Conservation (phyloP, 495 filamentous ascomycete genomes). For the Penicillium manginii region DNA sequence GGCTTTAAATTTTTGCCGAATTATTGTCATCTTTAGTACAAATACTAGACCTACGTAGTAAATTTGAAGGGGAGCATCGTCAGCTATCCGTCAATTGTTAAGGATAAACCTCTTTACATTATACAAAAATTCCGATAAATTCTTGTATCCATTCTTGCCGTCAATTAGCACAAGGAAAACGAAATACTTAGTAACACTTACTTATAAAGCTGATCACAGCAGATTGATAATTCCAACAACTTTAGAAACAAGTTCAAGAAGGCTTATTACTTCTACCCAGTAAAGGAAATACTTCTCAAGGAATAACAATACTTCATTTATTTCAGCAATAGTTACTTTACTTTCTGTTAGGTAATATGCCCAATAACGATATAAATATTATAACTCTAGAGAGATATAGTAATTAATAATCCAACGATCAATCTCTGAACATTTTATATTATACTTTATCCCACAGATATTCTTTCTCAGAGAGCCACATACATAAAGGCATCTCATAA, state of each 20-base stretch:
- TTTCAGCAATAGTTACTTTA: constrained; percentile 15
- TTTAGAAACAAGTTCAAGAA: constrained; percentile 39
- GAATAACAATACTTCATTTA: constrained; percentile 35
- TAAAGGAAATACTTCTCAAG: constrained; percentile 47
- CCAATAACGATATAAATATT: constrained; percentile 46
- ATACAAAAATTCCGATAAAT: constrained; percentile 1
- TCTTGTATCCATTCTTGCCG: constrained; percentile 15
- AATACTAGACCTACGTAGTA: background rate
- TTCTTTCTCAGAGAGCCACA: constrained; percentile 30
- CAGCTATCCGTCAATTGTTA: background rate
- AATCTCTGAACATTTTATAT: constrained; percentile 28
- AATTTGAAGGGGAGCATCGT: background rate
- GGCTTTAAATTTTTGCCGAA: no score
- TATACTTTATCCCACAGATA: constrained; percentile 36
- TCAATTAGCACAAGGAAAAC: constrained; percentile 6
- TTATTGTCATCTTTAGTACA: background rate
- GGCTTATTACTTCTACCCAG: constrained; percentile 48
- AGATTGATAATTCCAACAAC: constrained; percentile 5
- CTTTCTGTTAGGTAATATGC: constrained; percentile 24
- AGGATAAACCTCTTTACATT: constrained; percentile 2
- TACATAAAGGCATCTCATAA: constrained; percentile 32
- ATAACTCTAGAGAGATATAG: constrained; percentile 30
- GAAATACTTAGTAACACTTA: constrained; percentile 8
- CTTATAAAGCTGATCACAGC: background rate
- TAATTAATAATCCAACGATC: constrained; percentile 18